Percentiles rank a stretch among this genome's conserved stretches.
phyloP scores from a whole-genome alignment of 352 stramenopile genomes.

The Phytophthora crassamura region DNA sequence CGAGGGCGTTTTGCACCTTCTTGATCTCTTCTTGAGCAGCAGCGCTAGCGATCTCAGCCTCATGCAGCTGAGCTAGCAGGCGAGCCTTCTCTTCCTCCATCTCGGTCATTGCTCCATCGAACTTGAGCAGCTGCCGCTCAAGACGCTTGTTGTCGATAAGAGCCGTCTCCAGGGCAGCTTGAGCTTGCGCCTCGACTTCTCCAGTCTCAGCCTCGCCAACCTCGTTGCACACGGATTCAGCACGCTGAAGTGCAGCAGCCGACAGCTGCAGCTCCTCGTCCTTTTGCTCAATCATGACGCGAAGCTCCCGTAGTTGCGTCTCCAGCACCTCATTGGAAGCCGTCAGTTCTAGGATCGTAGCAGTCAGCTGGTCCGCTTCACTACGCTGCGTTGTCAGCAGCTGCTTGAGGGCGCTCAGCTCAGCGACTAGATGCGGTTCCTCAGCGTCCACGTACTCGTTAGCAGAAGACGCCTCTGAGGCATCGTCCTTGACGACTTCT shows the following conservation, averaged over 20 bases:
- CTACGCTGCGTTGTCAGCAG: constrained; percentile 22
- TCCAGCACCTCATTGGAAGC: constrained; percentile 32
- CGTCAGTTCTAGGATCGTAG: constrained; percentile 27
- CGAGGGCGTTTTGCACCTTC: constrained; percentile 41
- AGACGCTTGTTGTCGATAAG: constrained; percentile 49
- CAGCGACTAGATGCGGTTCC: constrained; percentile 56
- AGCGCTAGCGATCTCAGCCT: constrained; percentile 51
- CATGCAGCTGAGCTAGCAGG: constrained; percentile 48
- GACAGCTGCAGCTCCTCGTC: constrained; percentile 35
- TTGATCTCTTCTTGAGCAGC: constrained; percentile 40
- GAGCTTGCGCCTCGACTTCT: constrained; percentile 31
- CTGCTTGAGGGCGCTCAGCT: constrained; percentile 62
- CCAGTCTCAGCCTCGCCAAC: constrained; percentile 20
- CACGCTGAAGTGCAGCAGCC: constrained; percentile 20
- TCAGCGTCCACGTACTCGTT: constrained; percentile 69
- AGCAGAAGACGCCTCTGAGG: constrained; percentile 55
- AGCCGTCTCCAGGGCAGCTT: constrained; percentile 34
- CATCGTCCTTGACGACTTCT: constrained; percentile 32
- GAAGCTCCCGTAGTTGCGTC: constrained; percentile 28
- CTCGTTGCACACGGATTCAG: constrained; percentile 27
- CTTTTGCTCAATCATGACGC: constrained; percentile 26
- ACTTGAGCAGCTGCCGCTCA: constrained; percentile 47
- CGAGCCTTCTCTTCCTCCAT: constrained; percentile 61
- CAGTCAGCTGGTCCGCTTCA: constrained; percentile 30
- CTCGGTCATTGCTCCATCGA: constrained; percentile 53